phyloP scores from a whole-genome alignment of 768 basidiomycete species.

The Suillus luteus region DNA sequence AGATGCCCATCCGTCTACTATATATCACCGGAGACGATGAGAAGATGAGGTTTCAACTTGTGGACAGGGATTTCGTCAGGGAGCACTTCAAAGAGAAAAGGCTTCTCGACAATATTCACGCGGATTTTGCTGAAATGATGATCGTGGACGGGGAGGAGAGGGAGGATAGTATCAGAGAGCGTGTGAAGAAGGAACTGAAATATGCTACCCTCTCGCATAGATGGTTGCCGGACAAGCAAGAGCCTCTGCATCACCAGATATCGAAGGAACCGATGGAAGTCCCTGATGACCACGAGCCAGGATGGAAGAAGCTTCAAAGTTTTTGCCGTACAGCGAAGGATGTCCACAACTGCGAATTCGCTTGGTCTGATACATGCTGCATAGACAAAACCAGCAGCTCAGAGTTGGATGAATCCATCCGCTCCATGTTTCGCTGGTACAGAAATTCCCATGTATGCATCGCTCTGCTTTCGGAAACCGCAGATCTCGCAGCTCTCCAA shows the following conservation, averaged over 20 bases:
- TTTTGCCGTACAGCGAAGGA: constrained; percentile 10
- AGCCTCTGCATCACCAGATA: constrained; percentile 2
- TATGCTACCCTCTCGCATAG: constrained; percentile 14
- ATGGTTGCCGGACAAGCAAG: constrained; percentile 4
- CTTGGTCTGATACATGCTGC: constrained; percentile 21
- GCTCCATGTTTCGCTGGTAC: constrained; percentile 27
- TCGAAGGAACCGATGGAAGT: not conserved
- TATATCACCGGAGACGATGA: not conserved
- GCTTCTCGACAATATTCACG: not conserved
- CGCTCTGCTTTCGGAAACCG: constrained; percentile 14
- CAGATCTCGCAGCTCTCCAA: not conserved
- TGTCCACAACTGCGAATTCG: constrained; percentile 8
- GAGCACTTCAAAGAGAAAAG: not conserved
- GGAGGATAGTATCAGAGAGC: not conserved
- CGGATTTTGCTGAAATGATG: not conserved
- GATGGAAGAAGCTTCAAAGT: constrained; percentile 6
- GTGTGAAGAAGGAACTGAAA: constrained; percentile 6
- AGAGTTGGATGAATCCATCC: constrained; percentile 23
- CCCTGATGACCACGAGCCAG: not conserved
- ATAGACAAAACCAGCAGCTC: constrained; percentile 23
- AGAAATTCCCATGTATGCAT: constrained; percentile 18
- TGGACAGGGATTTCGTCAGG: not conserved
- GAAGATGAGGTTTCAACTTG: not conserved
- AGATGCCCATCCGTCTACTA: constrained; percentile 9
- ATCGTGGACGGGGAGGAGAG: constrained; percentile 2